Percentiles rank a stretch among this genome's conserved stretches.
Conservation (phyloP, 805 yeast species). For the Candida cerambycidarum region DNA sequence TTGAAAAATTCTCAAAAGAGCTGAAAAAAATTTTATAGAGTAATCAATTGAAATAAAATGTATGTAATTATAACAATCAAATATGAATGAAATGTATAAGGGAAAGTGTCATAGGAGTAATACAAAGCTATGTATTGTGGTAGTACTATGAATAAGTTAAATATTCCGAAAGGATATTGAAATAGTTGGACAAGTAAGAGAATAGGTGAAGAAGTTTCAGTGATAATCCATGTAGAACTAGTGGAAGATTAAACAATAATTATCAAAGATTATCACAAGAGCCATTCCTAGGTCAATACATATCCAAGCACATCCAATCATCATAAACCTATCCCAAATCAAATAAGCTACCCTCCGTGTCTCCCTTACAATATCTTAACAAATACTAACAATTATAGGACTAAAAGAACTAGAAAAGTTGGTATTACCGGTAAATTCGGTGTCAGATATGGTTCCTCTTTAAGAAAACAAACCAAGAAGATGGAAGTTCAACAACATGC, state of each 20-base stretch:
- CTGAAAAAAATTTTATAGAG: slow-evolving; percentile 6
- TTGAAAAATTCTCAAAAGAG: slow-evolving; percentile 6
- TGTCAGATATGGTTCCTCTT: slow-evolving; percentile 99
- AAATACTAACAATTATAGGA: slow-evolving; percentile 63
- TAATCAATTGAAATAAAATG: slow-evolving; percentile 7
- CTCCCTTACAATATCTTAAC: too few relatives aligned
- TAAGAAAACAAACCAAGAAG: slow-evolving; percentile 99
- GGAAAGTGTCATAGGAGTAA: background rate
- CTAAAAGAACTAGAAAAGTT: slow-evolving; percentile 99
- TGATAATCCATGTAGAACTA: too few relatives aligned
- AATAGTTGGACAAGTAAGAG: too few relatives aligned
- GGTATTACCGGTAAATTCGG: slow-evolving; percentile 99
- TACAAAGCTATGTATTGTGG: background rate
- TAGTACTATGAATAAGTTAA: background rate
- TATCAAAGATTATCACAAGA: too few relatives aligned
- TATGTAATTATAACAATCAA: background rate
- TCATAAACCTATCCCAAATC: too few relatives aligned
- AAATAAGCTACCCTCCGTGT: too few relatives aligned
- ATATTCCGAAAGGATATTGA: background rate
- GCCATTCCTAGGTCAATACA: too few relatives aligned
- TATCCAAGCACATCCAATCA: too few relatives aligned
- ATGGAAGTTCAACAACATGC: slow-evolving; percentile 99
- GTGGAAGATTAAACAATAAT: too few relatives aligned
- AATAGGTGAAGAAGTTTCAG: too few relatives aligned
- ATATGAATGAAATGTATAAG: background rate